Conservation (phyloP, 2,329 filamentous ascomycete species). For the Gyromitra esculenta region DNA sequence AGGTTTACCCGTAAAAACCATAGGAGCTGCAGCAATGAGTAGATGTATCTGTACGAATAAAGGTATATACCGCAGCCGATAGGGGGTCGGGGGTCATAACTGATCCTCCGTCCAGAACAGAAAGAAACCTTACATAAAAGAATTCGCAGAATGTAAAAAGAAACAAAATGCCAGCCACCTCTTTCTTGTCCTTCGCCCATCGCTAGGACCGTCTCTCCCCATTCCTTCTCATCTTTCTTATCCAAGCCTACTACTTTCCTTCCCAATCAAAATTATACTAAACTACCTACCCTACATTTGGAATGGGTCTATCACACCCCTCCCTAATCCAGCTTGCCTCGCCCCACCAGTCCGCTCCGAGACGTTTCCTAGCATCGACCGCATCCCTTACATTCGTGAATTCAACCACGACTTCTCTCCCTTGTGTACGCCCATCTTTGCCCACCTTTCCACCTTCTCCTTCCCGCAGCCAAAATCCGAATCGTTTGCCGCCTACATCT, state of each 20-base stretch:
- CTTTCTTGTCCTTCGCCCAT: not conserved
- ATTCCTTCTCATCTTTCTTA: not conserved
- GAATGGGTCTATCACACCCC: constrained; percentile 44
- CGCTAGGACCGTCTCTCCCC: not conserved
- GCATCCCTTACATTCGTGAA: constrained; percentile 48
- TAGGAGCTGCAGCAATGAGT: not conserved
- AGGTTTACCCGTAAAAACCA: not conserved
- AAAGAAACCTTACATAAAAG: constrained; percentile 18
- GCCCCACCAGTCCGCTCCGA: constrained; percentile 42
- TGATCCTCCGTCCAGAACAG: not conserved
- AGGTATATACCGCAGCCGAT: constrained; percentile 24
- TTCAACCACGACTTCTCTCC: constrained; percentile 46
- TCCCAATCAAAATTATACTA: not conserved
- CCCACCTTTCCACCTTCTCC: constrained; percentile 22
- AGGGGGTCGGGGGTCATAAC: not conserved
- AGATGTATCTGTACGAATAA: constrained; percentile 2
- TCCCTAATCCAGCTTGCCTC: constrained; percentile 43
- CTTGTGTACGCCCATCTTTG: constrained; percentile 15
- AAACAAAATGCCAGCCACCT: not conserved
- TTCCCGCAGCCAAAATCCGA: constrained; percentile 37
- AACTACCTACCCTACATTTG: not conserved
- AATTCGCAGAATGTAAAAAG: not conserved
- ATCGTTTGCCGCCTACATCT: constrained; percentile 32
- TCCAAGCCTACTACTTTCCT: not conserved
- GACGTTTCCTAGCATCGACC: constrained; percentile 35